phyloP scores from a whole-genome alignment of 257 asterid species.

The Scutellaria barbata region DNA sequence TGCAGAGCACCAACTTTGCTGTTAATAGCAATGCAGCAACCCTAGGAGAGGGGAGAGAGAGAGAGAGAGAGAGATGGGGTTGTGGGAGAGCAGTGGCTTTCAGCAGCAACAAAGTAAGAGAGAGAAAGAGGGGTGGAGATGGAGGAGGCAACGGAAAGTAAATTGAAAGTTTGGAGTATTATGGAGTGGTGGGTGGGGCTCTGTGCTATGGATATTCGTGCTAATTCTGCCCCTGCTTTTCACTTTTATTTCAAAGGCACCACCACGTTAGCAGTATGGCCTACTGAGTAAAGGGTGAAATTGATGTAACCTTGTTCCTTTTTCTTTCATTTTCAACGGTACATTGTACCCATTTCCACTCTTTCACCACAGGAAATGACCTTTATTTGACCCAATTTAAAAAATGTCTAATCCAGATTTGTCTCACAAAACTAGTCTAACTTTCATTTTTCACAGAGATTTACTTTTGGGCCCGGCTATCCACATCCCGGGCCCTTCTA shows the following conservation, averaged over 20 bases:
- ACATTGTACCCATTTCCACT: too few species aligned
- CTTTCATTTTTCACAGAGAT: too few species aligned
- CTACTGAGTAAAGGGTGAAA: too few species aligned
- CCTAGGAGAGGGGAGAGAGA: conserved; percentile 48
- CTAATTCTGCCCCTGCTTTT: conserved; percentile 27
- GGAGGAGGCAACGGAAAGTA: conserved; percentile 42
- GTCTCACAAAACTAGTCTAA: too few species aligned
- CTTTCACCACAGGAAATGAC: too few species aligned
- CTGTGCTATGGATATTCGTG: conserved; percentile 1
- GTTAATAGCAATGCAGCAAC: conserved; percentile 48
- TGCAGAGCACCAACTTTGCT: conserved; percentile 10
- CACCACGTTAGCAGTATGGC: conserved; percentile 8
- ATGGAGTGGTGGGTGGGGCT: conserved; percentile 18
- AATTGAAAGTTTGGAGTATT: conserved; percentile 41
- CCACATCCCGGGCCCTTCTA: too few species aligned
- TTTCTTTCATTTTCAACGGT: too few species aligned
- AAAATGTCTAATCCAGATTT: too few species aligned
- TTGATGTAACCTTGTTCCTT: too few species aligned
- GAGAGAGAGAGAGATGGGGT: conserved; percentile 14
- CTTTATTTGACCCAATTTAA: too few species aligned
- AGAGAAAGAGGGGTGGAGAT: conserved; percentile 1
- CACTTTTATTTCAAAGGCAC: conserved; percentile 28
- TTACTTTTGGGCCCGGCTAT: too few species aligned
- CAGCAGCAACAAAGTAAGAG: conserved; percentile 64
- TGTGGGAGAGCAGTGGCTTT: conserved; percentile 51